phyloP scores from a whole-genome alignment of 805 yeast genomes.

The Lachancea lanzarotensis region DNA sequence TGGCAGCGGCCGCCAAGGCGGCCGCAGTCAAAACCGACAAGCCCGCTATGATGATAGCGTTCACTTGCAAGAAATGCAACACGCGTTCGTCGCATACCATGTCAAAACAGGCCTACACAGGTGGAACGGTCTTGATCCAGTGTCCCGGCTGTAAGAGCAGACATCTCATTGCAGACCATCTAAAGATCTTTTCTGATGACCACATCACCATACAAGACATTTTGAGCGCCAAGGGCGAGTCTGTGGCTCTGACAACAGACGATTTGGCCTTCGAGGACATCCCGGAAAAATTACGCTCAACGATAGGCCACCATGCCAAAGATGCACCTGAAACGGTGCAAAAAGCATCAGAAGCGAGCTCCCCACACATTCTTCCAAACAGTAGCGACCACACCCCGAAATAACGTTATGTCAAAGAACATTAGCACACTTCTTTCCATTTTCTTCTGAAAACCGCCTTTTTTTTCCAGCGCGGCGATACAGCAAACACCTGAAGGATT shows the following conservation, averaged over 20 bases:
- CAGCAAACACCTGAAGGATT: no score
- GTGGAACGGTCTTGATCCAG: constrained; percentile 80
- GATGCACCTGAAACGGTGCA: constrained; percentile 49
- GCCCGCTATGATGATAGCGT: constrained; percentile 79
- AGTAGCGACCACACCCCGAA: not conserved
- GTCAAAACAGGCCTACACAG: constrained; percentile 83
- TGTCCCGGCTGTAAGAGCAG: constrained; percentile 89
- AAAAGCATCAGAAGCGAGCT: constrained; percentile 16
- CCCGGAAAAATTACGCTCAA: constrained; percentile 26
- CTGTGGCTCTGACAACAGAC: constrained; percentile 53
- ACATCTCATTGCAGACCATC: constrained; percentile 86
- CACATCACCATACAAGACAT: constrained; percentile 72
- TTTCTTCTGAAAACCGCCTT: no score
- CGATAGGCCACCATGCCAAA: constrained; percentile 60
- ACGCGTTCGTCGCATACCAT: constrained; percentile 83
- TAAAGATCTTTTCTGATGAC: constrained; percentile 75
- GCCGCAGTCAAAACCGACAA: constrained; percentile 50
- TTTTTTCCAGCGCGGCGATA: no score
- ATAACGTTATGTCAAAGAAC: not conserved
- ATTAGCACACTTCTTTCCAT: no score
- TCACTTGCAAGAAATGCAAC: constrained; percentile 85
- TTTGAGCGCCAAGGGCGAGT: constrained; percentile 67
- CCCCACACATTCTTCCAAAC: constrained; percentile 15
- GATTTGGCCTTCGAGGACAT: constrained; percentile 51
- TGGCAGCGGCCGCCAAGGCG: not conserved